Base-by-base conservation (phyloP, 345 rosid species). In the Gynandropsis gynandra region DNA sequence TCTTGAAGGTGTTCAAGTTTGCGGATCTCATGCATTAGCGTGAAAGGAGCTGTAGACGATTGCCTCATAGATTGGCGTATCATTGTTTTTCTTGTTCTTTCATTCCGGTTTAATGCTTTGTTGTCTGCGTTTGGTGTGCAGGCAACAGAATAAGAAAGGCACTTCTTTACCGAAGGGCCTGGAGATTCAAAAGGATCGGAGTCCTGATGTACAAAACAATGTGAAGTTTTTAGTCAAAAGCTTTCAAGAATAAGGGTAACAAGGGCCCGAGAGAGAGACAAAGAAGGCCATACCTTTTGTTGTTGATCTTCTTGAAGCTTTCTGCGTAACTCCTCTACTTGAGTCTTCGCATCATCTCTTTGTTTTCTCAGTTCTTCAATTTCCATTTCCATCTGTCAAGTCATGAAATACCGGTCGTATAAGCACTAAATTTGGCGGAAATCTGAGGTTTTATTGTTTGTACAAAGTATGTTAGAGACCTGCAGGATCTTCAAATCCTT, bases 1-100 rank as follows among this genome's bases (percentile, higher is more conserved):
- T 88, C 96, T 68, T 93, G 99, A 45, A 93, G 97, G 59, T 93
- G 89, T 74, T 93, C 99, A 32, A 93, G 95, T 62, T 93, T 93
- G 10, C 97, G 97, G 54, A 93, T 93, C 79, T 93, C 99, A 61
- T 93, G 83, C 95, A 88, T 80, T n/a, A 93, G 68, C 16, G 96
- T 74, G 67, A 93, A 88, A 46, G 99, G 97, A 50, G 97, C 95
- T 47, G 95, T 63, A 56, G 97, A 85, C 55, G 97, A 93, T 57
- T 85, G 95, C 65, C 89, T 78, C 87, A 88, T 78, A 38, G 99
- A 93, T 56, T 81, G 93, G 57, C 99, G 83, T 24, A 82, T 32
- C 36, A 73, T 50, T 19, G 74, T 73, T 67, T 73, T 93, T 64
- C 85, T 80, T 35, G 74, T 75, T 76, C 70, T 72, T 45, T 80